Evolutionary conservation across 371 early-diverging fungal species (phyloP), one percentile per base, ranked within the genome.

Genomic region (Chytridium lagenaria): DNA sequence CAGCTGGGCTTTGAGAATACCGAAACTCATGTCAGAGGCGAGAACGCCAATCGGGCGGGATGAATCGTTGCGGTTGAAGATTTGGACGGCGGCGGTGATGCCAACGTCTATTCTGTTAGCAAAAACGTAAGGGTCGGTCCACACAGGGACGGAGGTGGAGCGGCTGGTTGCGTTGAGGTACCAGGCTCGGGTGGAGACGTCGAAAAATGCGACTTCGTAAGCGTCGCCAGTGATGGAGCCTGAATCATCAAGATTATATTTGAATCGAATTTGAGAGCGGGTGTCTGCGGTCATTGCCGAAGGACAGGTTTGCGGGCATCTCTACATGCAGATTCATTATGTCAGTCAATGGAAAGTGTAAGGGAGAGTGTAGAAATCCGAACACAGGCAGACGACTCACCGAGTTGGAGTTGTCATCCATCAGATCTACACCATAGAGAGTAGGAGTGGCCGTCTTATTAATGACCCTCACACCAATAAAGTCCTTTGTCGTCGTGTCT

Each of bases 71-170:
- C 28, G 5, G n/a, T 38, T 15, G 36, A 31, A 63, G 63, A 63
- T 12, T 10, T 19, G 66, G 23, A 66, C 30, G 40, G 44, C 10
- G 44, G 66, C 66, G 5, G 38, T 66, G 66, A 66, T 40, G 3
- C 66, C 66, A 26, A 66, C 26, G 28, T 66, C 66, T 40, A 66
- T 66, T 19, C 19, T 66, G 66, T 66, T 66, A 44, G 66, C 5
- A 30, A 66, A 66, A 15, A 66, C 44, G 66, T 66, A 40, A 2
- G 26, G 12, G 61, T 31, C 37, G 7, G 61, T 37, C 61, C 61
- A 61, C 7, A 61, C 36, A 7, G 61, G 61, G 12, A 23, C 10
- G 2, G 30, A 33, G 34, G 19, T 2, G 23, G 31, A 7, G 30
- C 7, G 10, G 7, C 36, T 36, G 3, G 15, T 15, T 16, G 61